Conservation (phyloP, 116 monocot species). For the Thalassia testudinum region DNA sequence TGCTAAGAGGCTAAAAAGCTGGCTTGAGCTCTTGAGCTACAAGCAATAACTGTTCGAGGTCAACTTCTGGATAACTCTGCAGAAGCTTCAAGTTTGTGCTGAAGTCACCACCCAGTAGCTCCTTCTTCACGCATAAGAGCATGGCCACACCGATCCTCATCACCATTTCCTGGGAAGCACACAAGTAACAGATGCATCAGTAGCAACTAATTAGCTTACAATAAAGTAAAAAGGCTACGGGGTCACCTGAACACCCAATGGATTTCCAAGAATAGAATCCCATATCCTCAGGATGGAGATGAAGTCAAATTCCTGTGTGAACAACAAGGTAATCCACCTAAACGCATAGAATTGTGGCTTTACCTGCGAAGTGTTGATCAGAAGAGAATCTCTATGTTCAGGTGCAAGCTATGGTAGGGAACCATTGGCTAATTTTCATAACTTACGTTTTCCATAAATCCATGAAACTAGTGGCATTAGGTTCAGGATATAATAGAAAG, state of each 20-base stretch:
- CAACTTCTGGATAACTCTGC: constrained; percentile 69
- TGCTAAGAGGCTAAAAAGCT: too few species aligned
- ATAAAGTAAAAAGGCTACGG: not conserved
- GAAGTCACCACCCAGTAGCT: constrained; percentile 73
- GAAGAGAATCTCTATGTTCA: too few species aligned
- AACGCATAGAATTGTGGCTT: constrained; percentile 97
- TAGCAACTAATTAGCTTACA: not conserved
- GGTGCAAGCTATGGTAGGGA: too few species aligned
- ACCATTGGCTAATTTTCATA: too few species aligned
- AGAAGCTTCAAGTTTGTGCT: constrained; percentile 77
- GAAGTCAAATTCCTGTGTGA: constrained; percentile 91
- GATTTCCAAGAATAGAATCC: constrained; percentile 86
- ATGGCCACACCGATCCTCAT: constrained; percentile 84
- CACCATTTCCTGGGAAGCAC: constrained; percentile 50
- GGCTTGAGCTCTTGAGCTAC: too few species aligned
- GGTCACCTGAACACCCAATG: constrained; percentile 69
- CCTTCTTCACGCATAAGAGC: constrained; percentile 60
- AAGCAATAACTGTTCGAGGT: constrained; percentile 73
- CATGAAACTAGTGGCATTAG: too few species aligned
- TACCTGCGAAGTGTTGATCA: constrained; percentile 24
- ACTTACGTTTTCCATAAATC: too few species aligned
- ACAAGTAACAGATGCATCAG: not conserved
- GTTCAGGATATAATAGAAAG: too few species aligned
- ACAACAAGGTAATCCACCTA: constrained; percentile 86
- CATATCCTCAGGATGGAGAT: constrained; percentile 66